phyloP scores from a whole-genome alignment of 1,284 basidiomycete genomes.

The Heliocybe sulcata region DNA sequence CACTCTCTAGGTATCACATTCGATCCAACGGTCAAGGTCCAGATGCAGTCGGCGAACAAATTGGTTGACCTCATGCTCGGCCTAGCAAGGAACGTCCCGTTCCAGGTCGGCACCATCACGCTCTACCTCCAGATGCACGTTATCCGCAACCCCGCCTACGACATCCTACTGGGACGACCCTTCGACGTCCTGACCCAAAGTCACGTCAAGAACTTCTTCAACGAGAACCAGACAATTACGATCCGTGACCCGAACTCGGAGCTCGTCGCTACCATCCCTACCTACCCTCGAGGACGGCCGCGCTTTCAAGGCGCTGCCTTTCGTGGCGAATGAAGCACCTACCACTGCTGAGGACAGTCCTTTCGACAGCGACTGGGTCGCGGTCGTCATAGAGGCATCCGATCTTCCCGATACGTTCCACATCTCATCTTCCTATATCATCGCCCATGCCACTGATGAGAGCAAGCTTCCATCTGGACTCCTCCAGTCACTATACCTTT shows the following conservation, averaged over 20 bases:
- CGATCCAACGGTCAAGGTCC: slow-evolving; percentile 12
- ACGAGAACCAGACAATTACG: slow-evolving; percentile 17
- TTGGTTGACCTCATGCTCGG: slow-evolving; percentile 15
- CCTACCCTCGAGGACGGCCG: slow-evolving; percentile 10
- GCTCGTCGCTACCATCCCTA: slow-evolving; percentile 13
- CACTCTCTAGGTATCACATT: slow-evolving; percentile 12
- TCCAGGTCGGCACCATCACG: background rate
- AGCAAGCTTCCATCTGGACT: no score
- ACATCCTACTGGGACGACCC: background rate
- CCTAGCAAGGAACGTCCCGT: slow-evolving; percentile 12
- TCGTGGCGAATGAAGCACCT: no score
- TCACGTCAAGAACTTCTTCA: slow-evolving; percentile 11
- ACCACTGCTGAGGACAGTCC: no score
- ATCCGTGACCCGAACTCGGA: slow-evolving; percentile 19
- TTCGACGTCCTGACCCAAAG: slow-evolving; percentile 16
- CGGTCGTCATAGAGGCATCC: no score
- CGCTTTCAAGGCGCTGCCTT: background rate
- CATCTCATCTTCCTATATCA: no score
- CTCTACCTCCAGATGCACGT: background rate
- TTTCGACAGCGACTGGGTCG: no score
- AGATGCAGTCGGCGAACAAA: slow-evolving; percentile 20
- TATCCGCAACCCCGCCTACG: no score
- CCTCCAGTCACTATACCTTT: no score
- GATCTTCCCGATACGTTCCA: no score
- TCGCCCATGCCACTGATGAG: no score